A percentile compares a stretch with the other conserved stretches of the same genome.
Conservation (phyloP, 176 grass and related monocot species). For the Musa itinerans region DNA sequence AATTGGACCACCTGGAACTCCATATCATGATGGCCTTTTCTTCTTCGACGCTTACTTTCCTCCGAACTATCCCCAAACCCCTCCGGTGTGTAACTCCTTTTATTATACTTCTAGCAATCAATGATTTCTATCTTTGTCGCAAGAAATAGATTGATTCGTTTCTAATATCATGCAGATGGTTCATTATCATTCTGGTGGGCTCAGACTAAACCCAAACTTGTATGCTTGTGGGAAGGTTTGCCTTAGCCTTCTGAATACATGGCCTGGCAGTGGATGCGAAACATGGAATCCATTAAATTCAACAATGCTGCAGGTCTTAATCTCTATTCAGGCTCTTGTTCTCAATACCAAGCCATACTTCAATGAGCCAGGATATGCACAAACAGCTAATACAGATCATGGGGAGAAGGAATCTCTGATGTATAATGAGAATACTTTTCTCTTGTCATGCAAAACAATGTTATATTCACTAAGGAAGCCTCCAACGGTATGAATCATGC, state of each 20-base stretch:
- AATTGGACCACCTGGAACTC: conserved; percentile 59
- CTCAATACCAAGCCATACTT: conserved; percentile 66
- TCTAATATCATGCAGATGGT: conserved; percentile 37
- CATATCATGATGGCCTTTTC: conserved; percentile 65
- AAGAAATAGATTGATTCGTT: not conserved
- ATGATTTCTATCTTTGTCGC: not conserved
- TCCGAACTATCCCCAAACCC: conserved; percentile 36
- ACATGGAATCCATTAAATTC: conserved; percentile 61
- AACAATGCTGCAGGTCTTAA: conserved; percentile 58
- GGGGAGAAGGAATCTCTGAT: conserved; percentile 51
- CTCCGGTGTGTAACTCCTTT: conserved; percentile 34
- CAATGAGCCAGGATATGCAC: conserved; percentile 55
- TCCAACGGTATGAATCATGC: conserved; percentile 43
- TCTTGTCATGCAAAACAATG: conserved; percentile 65
- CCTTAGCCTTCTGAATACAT: conserved; percentile 75
- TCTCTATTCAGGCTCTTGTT: conserved; percentile 67
- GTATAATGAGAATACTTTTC: conserved; percentile 53
- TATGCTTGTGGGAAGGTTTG: conserved; percentile 67
- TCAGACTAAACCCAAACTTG: conserved; percentile 63
- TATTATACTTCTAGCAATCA: not conserved
- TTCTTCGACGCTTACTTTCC: conserved; percentile 71
- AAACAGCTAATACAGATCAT: conserved; percentile 24
- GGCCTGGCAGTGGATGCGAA: conserved; percentile 58
- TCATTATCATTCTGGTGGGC: conserved; percentile 67
- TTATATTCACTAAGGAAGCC: conserved; percentile 41